Conservation (phyloP, 2,329 filamentous ascomycete species). For the Podosphaera fusca region DNA sequence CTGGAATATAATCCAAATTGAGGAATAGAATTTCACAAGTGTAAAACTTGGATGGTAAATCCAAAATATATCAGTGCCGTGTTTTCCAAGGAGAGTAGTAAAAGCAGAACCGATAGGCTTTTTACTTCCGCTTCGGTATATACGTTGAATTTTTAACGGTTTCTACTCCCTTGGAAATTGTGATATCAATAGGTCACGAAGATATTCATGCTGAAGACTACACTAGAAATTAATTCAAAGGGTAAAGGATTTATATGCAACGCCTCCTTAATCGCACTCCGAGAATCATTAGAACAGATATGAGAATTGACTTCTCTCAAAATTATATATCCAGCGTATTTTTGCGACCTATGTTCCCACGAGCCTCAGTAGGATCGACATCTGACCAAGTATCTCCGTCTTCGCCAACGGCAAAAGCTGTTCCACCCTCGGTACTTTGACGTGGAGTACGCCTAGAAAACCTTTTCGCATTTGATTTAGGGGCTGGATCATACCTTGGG, state of each 20-base stretch:
- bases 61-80: too few relatives aligned
- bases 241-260: not conserved
- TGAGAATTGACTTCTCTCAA: not conserved
- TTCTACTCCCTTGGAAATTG: too few relatives aligned
- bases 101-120: too few relatives aligned
- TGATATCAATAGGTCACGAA: too few relatives aligned
- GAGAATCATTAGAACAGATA: not conserved
- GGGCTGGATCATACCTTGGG: constrained; percentile 16
- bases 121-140: too few relatives aligned
- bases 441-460: constrained; percentile 20
- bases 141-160: too few relatives aligned
- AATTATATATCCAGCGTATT: not conserved
- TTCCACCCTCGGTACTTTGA: constrained; percentile 63
- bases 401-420: constrained; percentile 85
- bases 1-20: too few relatives aligned
- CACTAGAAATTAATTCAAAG: too few relatives aligned
- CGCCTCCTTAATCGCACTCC: not conserved
- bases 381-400: constrained; percentile 63
- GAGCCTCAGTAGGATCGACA: constrained; percentile 37
- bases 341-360: constrained; percentile 26
- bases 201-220: too few relatives aligned
- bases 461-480: constrained; percentile 5
- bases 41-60: too few relatives aligned
- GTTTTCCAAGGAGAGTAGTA: too few relatives aligned
- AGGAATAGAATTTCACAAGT: too few relatives aligned